Evolutionary conservation across 2,329 filamentous ascomycete species (phyloP).

Genomic region (Ascochyta fabae): DNA sequence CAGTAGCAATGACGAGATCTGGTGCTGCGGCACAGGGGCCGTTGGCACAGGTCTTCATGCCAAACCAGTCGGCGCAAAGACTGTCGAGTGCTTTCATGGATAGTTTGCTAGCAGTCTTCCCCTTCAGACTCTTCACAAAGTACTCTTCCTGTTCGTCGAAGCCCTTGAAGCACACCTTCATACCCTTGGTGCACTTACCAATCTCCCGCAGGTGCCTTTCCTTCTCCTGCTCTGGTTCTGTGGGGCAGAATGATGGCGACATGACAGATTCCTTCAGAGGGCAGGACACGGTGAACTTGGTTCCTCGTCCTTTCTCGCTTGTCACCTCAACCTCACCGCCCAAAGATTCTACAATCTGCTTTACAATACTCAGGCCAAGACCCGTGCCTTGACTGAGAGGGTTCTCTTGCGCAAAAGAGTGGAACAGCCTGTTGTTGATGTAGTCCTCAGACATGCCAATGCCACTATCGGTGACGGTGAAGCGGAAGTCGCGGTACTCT

Average conservation of each 20-base stretch:
- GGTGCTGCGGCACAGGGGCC: slow-evolving; percentile 21
- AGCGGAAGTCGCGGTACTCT: slow-evolving; percentile 37
- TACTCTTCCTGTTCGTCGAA: slow-evolving; percentile 44
- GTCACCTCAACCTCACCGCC: slow-evolving; percentile 47
- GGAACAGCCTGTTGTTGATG: slow-evolving; percentile 45
- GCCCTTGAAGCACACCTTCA: slow-evolving; percentile 42
- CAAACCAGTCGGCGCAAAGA: slow-evolving; percentile 46
- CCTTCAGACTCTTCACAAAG: slow-evolving; percentile 40
- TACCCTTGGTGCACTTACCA: slow-evolving; percentile 37
- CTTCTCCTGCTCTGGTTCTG: slow-evolving; percentile 31
- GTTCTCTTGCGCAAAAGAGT: slow-evolving; percentile 51
- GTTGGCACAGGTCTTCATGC: slow-evolving; percentile 35
- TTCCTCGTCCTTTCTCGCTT: slow-evolving; percentile 46
- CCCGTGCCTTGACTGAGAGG: slow-evolving; percentile 49
- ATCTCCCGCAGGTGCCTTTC: slow-evolving; percentile 31
- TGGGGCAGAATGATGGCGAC: slow-evolving; percentile 36
- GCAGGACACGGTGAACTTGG: slow-evolving; percentile 47
- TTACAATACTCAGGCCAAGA: slow-evolving; percentile 49
- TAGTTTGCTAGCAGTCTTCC: slow-evolving; percentile 40
- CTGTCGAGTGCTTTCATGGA: slow-evolving; percentile 41
- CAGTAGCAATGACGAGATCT: slow-evolving; percentile 43
- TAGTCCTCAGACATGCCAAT: slow-evolving; percentile 51
- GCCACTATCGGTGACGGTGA: slow-evolving; percentile 49
- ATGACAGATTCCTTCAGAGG: slow-evolving; percentile 40
- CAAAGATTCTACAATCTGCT: slow-evolving; percentile 47